phyloP scores from a whole-genome alignment of 768 basidiomycete genomes.

The Paxillus rubicundulus region DNA sequence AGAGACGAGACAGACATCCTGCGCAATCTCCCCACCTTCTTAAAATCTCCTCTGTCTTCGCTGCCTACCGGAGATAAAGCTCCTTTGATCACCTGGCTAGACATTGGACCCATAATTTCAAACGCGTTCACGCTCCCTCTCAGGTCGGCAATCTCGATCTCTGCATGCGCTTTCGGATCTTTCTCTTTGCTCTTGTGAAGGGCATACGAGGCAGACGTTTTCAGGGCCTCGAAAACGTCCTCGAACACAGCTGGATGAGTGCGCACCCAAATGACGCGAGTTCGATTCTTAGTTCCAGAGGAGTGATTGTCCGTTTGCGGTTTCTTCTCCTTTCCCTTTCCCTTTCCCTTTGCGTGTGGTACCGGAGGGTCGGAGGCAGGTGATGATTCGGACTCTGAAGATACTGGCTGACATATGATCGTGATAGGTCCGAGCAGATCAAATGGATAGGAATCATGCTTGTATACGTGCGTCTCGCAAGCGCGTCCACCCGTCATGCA shows the following conservation, averaged over 20 bases:
- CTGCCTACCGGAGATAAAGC: constrained; percentile 49
- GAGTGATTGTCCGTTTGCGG: constrained; percentile 26
- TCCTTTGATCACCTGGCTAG: constrained; percentile 71
- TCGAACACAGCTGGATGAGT: constrained; percentile 74
- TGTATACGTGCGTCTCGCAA: constrained; percentile 67
- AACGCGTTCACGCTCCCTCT: constrained; percentile 73
- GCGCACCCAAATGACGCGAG: constrained; percentile 67
- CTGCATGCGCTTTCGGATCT: constrained; percentile 20
- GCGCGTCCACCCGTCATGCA: constrained; percentile 64
- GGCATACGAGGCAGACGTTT: constrained; percentile 46
- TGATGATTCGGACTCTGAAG: background rate
- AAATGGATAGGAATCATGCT: constrained; percentile 60
- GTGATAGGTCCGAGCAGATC: constrained; percentile 67
- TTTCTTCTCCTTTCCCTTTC: constrained; percentile 29
- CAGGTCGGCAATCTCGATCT: constrained; percentile 70
- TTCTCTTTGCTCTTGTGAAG: constrained; percentile 38
- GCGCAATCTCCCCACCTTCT: constrained; percentile 41
- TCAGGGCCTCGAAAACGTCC: constrained; percentile 52
- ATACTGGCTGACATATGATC: constrained; percentile 66
- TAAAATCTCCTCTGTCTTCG: constrained; percentile 54
- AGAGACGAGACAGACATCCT: background rate
- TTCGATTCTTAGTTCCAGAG: constrained; percentile 4
- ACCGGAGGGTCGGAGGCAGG: background rate
- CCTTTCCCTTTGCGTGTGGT: constrained; percentile 13
- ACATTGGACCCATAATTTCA: constrained; percentile 86